Percentiles rank a stretch among this genome's conserved stretches.
These are phyloP conservation scores for Trifolium fragiferum DNA, from an alignment of 306 rosid species.

Conservation along the genomic window DNA sequence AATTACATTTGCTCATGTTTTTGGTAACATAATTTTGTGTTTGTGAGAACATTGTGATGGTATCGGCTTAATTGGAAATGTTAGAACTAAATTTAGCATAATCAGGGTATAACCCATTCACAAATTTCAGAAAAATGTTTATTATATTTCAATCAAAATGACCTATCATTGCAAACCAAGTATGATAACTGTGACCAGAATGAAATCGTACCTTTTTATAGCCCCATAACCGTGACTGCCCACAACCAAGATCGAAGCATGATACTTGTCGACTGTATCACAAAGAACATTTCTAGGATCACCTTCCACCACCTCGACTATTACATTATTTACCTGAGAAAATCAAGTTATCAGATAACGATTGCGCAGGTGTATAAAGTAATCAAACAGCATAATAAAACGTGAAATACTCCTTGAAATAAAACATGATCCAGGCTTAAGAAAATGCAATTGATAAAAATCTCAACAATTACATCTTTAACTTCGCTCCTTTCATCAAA, in stretches of 20 bases:
- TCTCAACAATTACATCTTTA: too few relatives aligned
- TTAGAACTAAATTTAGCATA: constrained; percentile 4
- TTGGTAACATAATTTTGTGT: constrained; percentile 17
- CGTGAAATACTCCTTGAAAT: neutral
- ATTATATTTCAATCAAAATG: neutral
- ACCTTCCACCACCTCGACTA: constrained; percentile 63
- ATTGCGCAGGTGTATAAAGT: neutral
- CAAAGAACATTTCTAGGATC: constrained; percentile 78
- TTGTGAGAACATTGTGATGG: neutral
- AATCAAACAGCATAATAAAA: neutral
- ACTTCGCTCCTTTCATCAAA: too few relatives aligned
- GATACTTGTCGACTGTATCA: constrained; percentile 67
- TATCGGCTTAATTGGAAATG: constrained; percentile 4
- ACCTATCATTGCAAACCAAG: constrained; percentile 2
- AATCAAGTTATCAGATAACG: constrained; percentile 15
- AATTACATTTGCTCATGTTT: constrained; percentile 1
- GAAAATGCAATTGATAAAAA: too few relatives aligned
- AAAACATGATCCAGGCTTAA: neutral
- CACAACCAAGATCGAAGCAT: constrained; percentile 71
- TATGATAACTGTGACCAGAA: neutral
- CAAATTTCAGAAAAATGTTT: constrained; percentile 12
- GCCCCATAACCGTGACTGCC: constrained; percentile 90
- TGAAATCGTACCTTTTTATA: constrained; percentile 62
- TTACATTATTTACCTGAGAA: constrained; percentile 56
- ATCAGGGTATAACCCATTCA: neutral